Evolutionary conservation across 345 rosid genomes (phyloP).

Genomic region (Crucihimalaya himalaica): DNA sequence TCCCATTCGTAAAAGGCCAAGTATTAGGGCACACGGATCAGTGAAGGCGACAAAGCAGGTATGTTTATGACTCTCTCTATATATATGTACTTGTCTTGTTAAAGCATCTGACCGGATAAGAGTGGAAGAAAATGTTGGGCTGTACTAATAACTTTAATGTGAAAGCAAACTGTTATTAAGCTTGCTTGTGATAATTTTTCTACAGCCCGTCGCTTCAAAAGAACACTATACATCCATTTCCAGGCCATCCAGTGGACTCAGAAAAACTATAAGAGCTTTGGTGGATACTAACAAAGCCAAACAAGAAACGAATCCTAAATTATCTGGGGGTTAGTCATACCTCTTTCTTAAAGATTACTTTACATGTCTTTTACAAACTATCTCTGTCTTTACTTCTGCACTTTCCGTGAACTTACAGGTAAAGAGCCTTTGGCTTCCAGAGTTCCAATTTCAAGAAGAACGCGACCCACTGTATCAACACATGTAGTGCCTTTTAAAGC

Average conservation of each 20-base stretch:
- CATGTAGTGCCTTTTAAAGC: conserved; percentile 50
- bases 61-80: conserved; percentile 26
- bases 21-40: conserved; percentile 43
- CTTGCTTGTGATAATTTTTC: conserved; percentile 27
- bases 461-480: conserved; percentile 48
- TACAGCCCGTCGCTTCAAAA: conserved; percentile 47
- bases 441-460: conserved; percentile 39
- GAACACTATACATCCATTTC: conserved; percentile 45
- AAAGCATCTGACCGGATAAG: conserved; percentile 14
- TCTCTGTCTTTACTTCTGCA: conserved; percentile 22
- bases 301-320: conserved; percentile 54
- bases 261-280: conserved; percentile 50
- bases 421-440: conserved; percentile 47
- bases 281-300: conserved; percentile 52
- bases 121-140: conserved; percentile 8
- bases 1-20: conserved; percentile 55
- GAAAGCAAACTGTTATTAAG: neutral
- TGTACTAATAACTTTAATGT: neutral
- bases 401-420: conserved; percentile 47
- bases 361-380: neutral
- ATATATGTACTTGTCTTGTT: conserved; percentile 11
- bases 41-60: conserved; percentile 56
- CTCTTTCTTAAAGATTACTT: conserved; percentile 3
- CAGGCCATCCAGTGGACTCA: conserved; percentile 54
- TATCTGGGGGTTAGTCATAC: conserved; percentile 41